These are phyloP conservation scores for Penicillium psychrosexuale DNA, from an alignment of 2,329 filamentous ascomycete genomes.

Conservation along the genomic window DNA sequence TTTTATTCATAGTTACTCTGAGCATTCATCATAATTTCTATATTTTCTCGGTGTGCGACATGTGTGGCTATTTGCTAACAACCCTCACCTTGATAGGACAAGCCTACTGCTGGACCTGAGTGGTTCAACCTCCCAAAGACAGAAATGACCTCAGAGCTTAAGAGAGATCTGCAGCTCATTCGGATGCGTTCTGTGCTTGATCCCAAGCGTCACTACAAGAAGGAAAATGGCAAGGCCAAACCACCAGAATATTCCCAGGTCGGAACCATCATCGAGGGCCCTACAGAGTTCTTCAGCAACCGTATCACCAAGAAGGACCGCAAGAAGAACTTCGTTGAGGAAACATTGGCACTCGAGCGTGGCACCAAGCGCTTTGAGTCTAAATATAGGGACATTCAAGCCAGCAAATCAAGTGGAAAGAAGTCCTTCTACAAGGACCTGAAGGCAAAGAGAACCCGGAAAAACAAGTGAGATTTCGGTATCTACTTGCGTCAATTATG, in stretches of 20 bases:
- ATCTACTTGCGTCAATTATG: not conserved
- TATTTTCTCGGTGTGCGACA: conserved; percentile 1
- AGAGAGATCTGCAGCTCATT: conserved; percentile 83
- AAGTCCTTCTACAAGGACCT: conserved; percentile 85
- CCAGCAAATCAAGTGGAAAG: conserved; percentile 78
- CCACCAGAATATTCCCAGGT: conserved; percentile 83
- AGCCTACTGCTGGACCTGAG: conserved; percentile 68
- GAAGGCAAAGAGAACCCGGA: conserved; percentile 53
- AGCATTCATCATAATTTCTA: conserved; percentile 36
- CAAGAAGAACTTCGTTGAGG: conserved; percentile 81
- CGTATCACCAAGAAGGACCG: conserved; percentile 82
- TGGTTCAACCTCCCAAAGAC: conserved; percentile 91
- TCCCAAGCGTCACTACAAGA: conserved; percentile 87
- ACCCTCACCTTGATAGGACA: conserved; percentile 41
- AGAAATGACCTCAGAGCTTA: conserved; percentile 76
- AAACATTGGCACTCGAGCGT: conserved; percentile 68
- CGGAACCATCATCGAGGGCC: conserved; percentile 82
- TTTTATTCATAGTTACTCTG: conserved; percentile 72
- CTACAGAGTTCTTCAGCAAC: conserved; percentile 79
- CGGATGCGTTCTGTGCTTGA: conserved; percentile 87
- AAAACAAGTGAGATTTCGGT: conserved; percentile 22
- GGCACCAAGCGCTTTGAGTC: conserved; percentile 70
- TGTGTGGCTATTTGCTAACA: conserved; percentile 28
- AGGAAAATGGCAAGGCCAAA: conserved; percentile 67
- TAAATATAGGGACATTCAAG: conserved; percentile 84